phyloP scores from a whole-genome alignment of 2,329 filamentous ascomycete species.

The Gaeumannomyces sp. region DNA sequence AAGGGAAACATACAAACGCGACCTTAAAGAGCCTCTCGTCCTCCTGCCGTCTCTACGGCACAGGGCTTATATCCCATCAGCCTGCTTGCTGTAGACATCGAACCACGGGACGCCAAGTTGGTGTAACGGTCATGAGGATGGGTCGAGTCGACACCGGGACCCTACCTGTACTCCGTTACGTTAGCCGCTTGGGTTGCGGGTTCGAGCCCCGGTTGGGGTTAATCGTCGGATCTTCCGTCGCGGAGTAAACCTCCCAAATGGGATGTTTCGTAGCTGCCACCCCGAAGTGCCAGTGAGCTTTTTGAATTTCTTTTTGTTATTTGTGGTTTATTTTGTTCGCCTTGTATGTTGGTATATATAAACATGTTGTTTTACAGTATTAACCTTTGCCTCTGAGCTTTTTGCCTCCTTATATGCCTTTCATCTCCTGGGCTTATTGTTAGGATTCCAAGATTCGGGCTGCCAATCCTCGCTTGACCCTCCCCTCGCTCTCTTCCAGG shows the following conservation, averaged over 20 bases:
- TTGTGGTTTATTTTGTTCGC: no score
- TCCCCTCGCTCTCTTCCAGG: constrained; percentile 52
- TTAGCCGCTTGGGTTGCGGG: background rate
- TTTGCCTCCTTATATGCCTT: background rate
- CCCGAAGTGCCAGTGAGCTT: constrained; percentile 1
- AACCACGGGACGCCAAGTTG: background rate
- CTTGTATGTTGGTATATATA: no score
- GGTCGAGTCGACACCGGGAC: background rate
- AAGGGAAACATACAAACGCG: no score
- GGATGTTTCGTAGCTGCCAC: background rate
- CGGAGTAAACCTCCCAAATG: background rate
- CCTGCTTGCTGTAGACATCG: background rate
- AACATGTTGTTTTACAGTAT: background rate
- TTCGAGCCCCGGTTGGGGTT: background rate
- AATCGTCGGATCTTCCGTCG: no score
- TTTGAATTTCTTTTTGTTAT: background rate
- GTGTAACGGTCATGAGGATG: background rate
- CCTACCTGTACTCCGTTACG: background rate
- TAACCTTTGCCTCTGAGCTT: background rate
- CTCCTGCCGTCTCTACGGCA: no score
- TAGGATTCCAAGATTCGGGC: constrained; percentile 51
- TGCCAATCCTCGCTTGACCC: constrained; percentile 62
- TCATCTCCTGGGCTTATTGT: constrained; percentile 27
- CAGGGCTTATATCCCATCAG: background rate
- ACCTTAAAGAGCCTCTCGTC: no score